Base-by-base conservation (phyloP, 1,284 basidiomycete genomes). In the Pyrrhoderma lamaoense region DNA sequence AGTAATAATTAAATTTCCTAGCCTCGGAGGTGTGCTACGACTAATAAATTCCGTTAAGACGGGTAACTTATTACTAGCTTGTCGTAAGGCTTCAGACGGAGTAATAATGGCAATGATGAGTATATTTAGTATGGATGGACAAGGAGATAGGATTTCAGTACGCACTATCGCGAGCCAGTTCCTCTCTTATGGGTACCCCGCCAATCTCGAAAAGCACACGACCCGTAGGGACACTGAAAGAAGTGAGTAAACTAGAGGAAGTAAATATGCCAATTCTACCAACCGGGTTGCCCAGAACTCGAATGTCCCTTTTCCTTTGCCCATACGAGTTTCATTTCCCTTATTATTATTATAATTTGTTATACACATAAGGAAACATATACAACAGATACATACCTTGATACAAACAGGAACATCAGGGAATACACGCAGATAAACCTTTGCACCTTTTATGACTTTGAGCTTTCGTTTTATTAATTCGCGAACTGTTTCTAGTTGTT, bases 301-400 rank as follows among this genome's bases (percentile, higher is more conserved):
- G 62, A 98, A 99, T 0, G 88, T 81, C 44, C 96, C 96, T 69
- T 99, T 99, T 54, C 96, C 96, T 70, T 98, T 98, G 43, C 95
- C 95, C 96, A 99, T 99, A 80, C 96, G 89, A 5, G 94, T 96
- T 68, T 99, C 95, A 63, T 97, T 98, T 50, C 95, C 95, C 88
- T 92, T 56, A 3, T 22, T 52, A 19, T 25, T 36, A 43, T 7
- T 40, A 40, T 7, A 22, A 40, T 22, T 14, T 40, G 8, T 5
- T 18, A 18, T 16, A 18, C 38, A 5, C 21, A 22, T 40, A 14
- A 40, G 8, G 21, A 4, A 18, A 22, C 5, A 18, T 5, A 40
- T 8, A 7, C n/a, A 8, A 25, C 38, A 42, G 11, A 5, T 9
- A 63, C 72, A 47, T 56, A 88, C 89, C 82, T 99, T 98, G 53